Evolutionary conservation across 805 yeast species (phyloP).

Genomic region (Ogataea minuta): DNA sequence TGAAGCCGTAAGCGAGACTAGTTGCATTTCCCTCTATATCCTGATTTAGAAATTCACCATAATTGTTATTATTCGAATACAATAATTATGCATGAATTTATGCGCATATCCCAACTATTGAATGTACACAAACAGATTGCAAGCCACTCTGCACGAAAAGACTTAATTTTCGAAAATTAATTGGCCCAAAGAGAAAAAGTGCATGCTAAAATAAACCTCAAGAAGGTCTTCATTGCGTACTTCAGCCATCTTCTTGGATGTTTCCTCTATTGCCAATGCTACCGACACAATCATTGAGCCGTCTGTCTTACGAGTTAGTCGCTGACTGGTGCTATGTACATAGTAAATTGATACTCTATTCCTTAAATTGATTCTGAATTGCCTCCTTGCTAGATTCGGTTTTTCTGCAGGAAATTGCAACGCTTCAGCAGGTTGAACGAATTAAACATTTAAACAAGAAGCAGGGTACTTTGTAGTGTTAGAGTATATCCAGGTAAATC

Average conservation of each 20-base stretch:
- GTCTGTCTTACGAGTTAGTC: too few relatives aligned
- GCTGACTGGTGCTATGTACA: too few relatives aligned
- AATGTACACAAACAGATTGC: neutral
- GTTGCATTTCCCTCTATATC: neutral
- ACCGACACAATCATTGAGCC: too few relatives aligned
- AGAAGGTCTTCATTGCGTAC: neutral
- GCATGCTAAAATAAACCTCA: neutral
- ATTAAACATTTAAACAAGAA: too few relatives aligned
- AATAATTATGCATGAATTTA: neutral
- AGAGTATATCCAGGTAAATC: too few relatives aligned
- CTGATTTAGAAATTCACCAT: neutral
- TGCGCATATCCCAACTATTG: neutral
- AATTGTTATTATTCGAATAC: neutral
- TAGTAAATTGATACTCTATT: too few relatives aligned
- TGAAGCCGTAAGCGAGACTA: slow-evolving; percentile 1
- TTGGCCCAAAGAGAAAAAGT: neutral
- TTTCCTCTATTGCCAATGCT: neutral
- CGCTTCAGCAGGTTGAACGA: too few relatives aligned
- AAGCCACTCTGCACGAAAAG: slow-evolving; percentile 1
- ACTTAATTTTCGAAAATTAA: neutral
- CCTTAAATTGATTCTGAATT: too few relatives aligned
- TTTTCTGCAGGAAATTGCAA: too few relatives aligned
- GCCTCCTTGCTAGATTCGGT: too few relatives aligned
- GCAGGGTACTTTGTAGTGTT: too few relatives aligned
- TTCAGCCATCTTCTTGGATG: neutral